Evolutionary conservation across 441 rosid species (phyloP), one percentile per base, ranked within the genome.

Genomic region (Croton setiger): DNA sequence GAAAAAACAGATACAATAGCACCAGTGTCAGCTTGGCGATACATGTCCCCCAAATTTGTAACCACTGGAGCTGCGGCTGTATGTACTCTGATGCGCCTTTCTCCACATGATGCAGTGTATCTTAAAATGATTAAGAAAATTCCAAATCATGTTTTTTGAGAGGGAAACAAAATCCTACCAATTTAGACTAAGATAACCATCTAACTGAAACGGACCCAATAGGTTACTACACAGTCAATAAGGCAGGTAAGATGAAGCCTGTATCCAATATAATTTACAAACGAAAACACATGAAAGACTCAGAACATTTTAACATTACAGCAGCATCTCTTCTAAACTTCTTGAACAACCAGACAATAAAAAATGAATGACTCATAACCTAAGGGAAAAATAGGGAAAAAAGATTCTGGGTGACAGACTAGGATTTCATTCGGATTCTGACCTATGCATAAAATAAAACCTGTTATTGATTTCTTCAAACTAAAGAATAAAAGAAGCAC

Each of bases 61-160:
- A 91, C 96, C 37, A 92, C 95, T 51, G 98, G 98, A 47, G 96
- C 97, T 48, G 92, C 89, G 56, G 95, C 87, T 11, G 97, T 96
- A 78, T 93, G 99, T 66, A 96, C 90, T 85, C 98, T 90, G 68
- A 96, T 96, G 64, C 98, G 95, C 78, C 99, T 90, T 86, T 96
- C 99, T 79, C 99, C 99, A 62, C 98, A 93, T 68, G 98, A 96
- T 67, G 99, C 97, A 72, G 98, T 96, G 76, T 96, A 93, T 73
- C 99, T 96, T 85, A 74, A 71, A 47, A 74, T 66, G 55, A 84
- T 84, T 78, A 88, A 93, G 74, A 69, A 71, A 63, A 53, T 31
- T 20, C 60, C 21, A 49, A 36, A 54, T 23, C 35, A 15, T 45
- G 37, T n/a, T 17, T 44, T 36, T 64, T 61, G 21, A 44, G 56